Percentiles rank a stretch among this genome's conserved stretches.
Conservation (phyloP, 129 eudicot species). For the Solidago caesia region DNA sequence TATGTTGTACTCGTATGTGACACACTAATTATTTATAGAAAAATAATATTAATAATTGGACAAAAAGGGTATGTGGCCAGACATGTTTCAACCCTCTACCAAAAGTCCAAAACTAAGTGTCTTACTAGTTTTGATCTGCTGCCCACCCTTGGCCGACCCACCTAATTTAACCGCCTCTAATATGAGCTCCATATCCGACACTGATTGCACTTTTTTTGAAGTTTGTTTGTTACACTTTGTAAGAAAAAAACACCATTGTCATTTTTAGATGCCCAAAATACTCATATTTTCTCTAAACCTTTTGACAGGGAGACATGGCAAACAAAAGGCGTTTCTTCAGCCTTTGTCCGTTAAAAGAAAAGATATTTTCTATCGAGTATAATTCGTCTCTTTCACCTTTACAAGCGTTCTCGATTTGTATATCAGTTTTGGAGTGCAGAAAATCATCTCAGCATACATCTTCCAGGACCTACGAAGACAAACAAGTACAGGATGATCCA, state of each 20-base stretch:
- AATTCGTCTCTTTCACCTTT: slow-evolving; percentile 56
- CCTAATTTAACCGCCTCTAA: too few species aligned
- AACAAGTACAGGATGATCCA: slow-evolving; percentile 32
- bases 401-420: slow-evolving; percentile 70
- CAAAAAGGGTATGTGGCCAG: too few species aligned
- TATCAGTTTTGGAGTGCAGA: slow-evolving; percentile 55
- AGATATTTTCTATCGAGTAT: slow-evolving; percentile 62
- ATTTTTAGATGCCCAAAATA: background rate
- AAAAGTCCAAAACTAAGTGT: background rate
- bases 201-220: background rate
- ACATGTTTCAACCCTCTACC: background rate
- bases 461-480: slow-evolving; percentile 18
- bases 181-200: background rate
- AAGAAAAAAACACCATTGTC: background rate
- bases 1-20: too few species aligned
- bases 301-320: slow-evolving; percentile 48
- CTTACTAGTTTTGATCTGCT: background rate
- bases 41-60: too few species aligned
- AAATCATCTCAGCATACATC: slow-evolving; percentile 43
- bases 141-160: too few species aligned
- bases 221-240: background rate
- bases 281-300: slow-evolving; percentile 2
- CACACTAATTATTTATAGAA: too few species aligned
- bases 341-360: slow-evolving; percentile 54
- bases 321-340: slow-evolving; percentile 43